phyloP scores from a whole-genome alignment of 2,329 filamentous ascomycete species.

The Fusarium sulawesiense region DNA sequence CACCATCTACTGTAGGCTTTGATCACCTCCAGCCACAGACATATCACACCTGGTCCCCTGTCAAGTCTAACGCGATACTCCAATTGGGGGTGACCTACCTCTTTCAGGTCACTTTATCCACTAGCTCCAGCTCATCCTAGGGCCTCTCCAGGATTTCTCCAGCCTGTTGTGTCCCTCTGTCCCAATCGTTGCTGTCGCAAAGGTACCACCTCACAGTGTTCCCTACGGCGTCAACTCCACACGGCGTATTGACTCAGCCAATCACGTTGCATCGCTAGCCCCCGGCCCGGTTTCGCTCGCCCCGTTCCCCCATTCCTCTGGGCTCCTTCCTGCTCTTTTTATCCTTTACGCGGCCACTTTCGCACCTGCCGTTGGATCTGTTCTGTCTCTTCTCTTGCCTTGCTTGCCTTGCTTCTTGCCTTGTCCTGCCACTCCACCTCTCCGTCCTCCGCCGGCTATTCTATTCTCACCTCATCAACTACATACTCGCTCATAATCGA shows the following conservation, averaged over 20 bases:
- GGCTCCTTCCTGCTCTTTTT: constrained; percentile 37
- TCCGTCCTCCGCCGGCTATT: constrained; percentile 38
- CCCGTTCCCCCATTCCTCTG: constrained; percentile 35
- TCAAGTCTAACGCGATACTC: constrained; percentile 19
- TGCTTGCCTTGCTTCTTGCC: constrained; percentile 26
- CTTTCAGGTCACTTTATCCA: constrained; percentile 30
- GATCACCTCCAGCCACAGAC: constrained; percentile 31
- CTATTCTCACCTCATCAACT: constrained; percentile 39
- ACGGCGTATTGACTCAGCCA: constrained; percentile 2
- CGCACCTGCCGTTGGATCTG: constrained; percentile 33
- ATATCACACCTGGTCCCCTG: constrained; percentile 27
- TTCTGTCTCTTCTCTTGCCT: constrained; percentile 29
- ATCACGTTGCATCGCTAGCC: constrained; percentile 14
- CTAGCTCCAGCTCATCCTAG: constrained; percentile 24
- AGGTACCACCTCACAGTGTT: constrained; percentile 46
- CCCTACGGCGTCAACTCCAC: constrained; percentile 30
- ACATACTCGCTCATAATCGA: constrained; percentile 28
- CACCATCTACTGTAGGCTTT: constrained; percentile 4
- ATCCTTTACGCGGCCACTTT: constrained; percentile 38
- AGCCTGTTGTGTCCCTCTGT: constrained; percentile 16
- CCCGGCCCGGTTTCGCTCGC: constrained; percentile 33
- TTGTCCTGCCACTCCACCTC: constrained; percentile 38
- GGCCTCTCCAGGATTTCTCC: constrained; percentile 33
- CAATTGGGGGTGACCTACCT: constrained; percentile 31
- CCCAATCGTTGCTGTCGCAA: not conserved